Evolutionary conservation across 192 early-diverging fungal species (phyloP).

Genomic region (Lunasporangiospora selenospora): DNA sequence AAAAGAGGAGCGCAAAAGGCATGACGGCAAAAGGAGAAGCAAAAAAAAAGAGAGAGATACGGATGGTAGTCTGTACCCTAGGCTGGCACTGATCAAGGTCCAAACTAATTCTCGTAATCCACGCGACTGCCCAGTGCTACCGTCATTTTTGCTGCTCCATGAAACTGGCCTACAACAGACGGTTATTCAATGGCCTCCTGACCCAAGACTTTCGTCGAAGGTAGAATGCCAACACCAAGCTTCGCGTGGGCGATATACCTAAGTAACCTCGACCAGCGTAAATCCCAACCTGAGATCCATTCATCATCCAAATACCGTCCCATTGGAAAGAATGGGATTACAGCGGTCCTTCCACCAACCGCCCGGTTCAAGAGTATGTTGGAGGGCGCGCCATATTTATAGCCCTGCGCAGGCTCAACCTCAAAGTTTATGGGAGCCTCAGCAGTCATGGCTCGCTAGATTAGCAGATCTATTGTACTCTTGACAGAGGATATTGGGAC

Average conservation of each 20-base stretch:
- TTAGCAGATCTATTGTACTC: too few species aligned
- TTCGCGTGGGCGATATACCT: constrained; percentile 49
- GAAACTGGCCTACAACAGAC: constrained; percentile 44
- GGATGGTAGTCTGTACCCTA: constrained; percentile 48
- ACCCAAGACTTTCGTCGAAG: constrained; percentile 20
- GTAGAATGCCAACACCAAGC: constrained; percentile 50
- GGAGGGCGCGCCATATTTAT: too few species aligned
- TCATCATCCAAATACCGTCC: constrained; percentile 45
- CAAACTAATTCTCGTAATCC: constrained; percentile 50
- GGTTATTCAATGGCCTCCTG: constrained; percentile 49
- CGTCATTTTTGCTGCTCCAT: constrained; percentile 48
- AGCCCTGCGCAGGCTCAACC: too few species aligned
- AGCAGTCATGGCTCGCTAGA: too few species aligned
- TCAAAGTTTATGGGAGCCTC: too few species aligned
- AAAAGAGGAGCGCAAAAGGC: neutral
- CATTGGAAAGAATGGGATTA: constrained; percentile 43
- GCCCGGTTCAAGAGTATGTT: constrained; percentile 46
- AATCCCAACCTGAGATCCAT: constrained; percentile 30
- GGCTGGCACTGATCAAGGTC: constrained; percentile 42
- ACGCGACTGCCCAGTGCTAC: constrained; percentile 49
- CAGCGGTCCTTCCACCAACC: constrained; percentile 33
- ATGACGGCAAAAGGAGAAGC: neutral
- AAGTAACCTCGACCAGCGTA: constrained; percentile 37
- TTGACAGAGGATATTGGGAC: too few species aligned
- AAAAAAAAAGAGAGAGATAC: constrained; percentile 18